Evolutionary conservation across 2,329 filamentous ascomycete species (phyloP), one percentile per base, ranked within the genome.

Genomic region (Aspergillus sp.): DNA sequence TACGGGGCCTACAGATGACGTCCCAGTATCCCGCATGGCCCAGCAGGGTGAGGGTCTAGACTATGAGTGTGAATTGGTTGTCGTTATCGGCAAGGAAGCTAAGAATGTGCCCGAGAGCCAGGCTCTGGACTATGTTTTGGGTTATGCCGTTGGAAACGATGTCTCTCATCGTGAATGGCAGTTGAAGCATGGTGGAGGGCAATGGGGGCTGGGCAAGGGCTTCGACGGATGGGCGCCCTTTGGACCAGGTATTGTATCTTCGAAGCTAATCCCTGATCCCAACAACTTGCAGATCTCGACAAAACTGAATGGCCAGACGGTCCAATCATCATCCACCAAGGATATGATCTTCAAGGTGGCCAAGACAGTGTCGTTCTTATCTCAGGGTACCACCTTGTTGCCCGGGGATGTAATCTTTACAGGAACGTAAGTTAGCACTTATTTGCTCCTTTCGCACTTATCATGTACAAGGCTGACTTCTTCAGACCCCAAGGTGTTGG

Each of bases 151-250:
- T 36, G 89, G 90, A 57, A 90, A 94, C 75, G 90, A 94, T 72
- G 84, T 94, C n/a, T 91, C 88, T 10, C 89, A 91, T 76, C 86
- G 90, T 42, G 88, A 91, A 65, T 92, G 89, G 88, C 89, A 91
- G 75, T 75, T 90, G 62, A 84, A 87, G 73, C 83, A 81, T 42
- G 88, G 88, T 15, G 87, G 87, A 15, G 83, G 87, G 1, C 89
- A 91, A 75, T 91, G 88, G 88, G 84, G 82, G 0, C 77, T 90
- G 13, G 89, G 88, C 39, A 92, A 92, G 74, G 86, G 88, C 3
- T 91, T 90, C 64, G 89, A 92, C 74, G 87, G 86, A 13, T 92
- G 89, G 87, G 89, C 88, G 5, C 90, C 89, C 0, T 88, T 85
- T 66, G 89, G 90, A 0, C 90, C 90, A 0, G 88, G 86, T 1